A percentile compares a stretch with the other conserved stretches of the same genome.
Evolutionary conservation across 2,329 filamentous ascomycete genomes (phyloP).

Genomic region (Eutypa lata): DNA sequence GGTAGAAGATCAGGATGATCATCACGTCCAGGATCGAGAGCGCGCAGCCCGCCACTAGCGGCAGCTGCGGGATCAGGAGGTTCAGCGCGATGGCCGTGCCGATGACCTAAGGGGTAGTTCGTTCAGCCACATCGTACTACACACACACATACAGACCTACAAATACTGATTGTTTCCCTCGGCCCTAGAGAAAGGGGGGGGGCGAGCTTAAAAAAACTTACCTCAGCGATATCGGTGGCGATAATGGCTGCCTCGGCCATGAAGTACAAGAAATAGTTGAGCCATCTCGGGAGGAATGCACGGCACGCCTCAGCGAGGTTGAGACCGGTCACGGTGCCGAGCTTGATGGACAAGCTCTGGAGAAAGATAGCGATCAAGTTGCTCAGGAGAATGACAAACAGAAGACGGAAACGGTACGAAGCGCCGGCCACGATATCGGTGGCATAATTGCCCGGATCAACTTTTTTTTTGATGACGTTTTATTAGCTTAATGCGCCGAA

Average conservation of each 20-base stretch:
- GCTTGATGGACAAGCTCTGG: slow-evolving; percentile 65
- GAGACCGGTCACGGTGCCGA: slow-evolving; percentile 66
- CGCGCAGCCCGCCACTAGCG: slow-evolving; percentile 65
- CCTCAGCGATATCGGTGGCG: slow-evolving; percentile 69
- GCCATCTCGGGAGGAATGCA: slow-evolving; percentile 62
- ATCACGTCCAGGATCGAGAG: slow-evolving; percentile 68
- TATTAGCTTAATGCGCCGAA: too few species aligned
- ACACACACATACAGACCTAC: too few species aligned
- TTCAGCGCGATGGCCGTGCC: slow-evolving; percentile 69
- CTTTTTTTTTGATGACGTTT: slow-evolving; percentile 21
- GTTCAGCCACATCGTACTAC: background rate
- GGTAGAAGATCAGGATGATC: slow-evolving; percentile 65
- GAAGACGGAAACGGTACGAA: slow-evolving; percentile 59
- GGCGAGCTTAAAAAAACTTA: slow-evolving; percentile 22
- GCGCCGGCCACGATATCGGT: slow-evolving; percentile 69
- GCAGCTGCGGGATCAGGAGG: slow-evolving; percentile 59
- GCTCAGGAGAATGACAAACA: slow-evolving; percentile 66
- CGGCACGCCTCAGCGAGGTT: slow-evolving; percentile 66
- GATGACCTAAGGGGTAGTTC: slow-evolving; percentile 49
- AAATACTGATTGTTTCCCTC: too few species aligned
- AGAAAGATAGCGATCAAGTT: slow-evolving; percentile 71
- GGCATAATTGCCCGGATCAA: slow-evolving; percentile 65
- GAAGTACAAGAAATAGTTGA: slow-evolving; percentile 59
- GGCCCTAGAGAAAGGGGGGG: too few species aligned
- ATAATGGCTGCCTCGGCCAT: slow-evolving; percentile 67